phyloP scores from a whole-genome alignment of 768 basidiomycete species.

The Brasilioporus rufonigricans region DNA sequence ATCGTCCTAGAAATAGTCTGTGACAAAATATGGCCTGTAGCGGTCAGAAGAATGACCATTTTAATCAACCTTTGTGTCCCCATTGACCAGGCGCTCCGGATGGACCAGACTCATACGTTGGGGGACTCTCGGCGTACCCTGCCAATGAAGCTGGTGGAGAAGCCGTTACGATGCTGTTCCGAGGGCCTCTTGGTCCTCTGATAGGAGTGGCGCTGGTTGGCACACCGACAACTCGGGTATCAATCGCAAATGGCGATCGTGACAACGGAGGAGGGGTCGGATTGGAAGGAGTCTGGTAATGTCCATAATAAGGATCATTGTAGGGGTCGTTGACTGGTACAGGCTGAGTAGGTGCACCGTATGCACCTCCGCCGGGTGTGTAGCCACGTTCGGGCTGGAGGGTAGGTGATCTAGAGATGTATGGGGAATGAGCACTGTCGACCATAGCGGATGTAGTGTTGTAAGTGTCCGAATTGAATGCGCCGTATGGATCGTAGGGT shows the following conservation, averaged over 20 bases:
- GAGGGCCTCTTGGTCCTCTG: slow-evolving; percentile 42
- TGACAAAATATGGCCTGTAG: not conserved
- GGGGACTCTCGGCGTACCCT: slow-evolving; percentile 54
- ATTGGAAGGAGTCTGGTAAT: slow-evolving; percentile 16
- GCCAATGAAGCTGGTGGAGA: slow-evolving; percentile 18
- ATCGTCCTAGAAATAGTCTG: slow-evolving; percentile 17
- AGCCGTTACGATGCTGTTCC: slow-evolving; percentile 22
- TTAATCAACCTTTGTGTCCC: slow-evolving; percentile 40
- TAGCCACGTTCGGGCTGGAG: slow-evolving; percentile 48
- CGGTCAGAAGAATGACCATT: not conserved
- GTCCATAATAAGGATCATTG: slow-evolving; percentile 29
- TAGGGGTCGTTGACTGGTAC: slow-evolving; percentile 35
- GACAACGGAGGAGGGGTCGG: slow-evolving; percentile 32
- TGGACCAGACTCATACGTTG: slow-evolving; percentile 59
- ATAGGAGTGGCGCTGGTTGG: slow-evolving; percentile 37
- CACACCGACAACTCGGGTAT: slow-evolving; percentile 33
- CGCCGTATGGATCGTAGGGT: slow-evolving; percentile 51
- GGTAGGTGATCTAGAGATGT: slow-evolving; percentile 17
- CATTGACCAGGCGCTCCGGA: slow-evolving; percentile 51
- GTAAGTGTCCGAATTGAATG: slow-evolving; percentile 41
- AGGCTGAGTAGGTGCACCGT: slow-evolving; percentile 47
- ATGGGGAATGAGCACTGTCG: slow-evolving; percentile 14
- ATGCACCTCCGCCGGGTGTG: slow-evolving; percentile 55
- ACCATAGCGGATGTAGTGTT: slow-evolving; percentile 28
- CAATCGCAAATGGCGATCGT: slow-evolving; percentile 38